Conservation (phyloP, 495 filamentous ascomycete genomes). For the Thozetella sp. region DNA sequence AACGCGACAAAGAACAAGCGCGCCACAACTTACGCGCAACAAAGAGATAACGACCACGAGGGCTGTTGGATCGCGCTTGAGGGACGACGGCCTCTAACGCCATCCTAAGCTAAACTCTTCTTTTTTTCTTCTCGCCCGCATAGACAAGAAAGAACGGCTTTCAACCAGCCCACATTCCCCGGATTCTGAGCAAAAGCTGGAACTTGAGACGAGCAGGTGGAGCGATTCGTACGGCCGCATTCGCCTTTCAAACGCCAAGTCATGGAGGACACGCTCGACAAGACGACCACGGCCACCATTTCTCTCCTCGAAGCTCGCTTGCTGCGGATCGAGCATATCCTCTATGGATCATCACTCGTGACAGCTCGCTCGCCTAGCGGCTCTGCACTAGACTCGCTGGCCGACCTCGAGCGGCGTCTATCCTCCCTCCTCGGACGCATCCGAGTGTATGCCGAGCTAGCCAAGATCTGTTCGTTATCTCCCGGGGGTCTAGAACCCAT, state of each 20-base stretch:
- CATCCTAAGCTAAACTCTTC: too few relatives aligned
- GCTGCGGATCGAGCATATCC: conserved; percentile 69
- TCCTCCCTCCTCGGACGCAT: conserved; percentile 32
- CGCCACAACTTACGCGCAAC: too few relatives aligned
- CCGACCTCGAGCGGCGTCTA: conserved; percentile 62
- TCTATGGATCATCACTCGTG: conserved; percentile 56
- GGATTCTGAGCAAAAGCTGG: too few relatives aligned
- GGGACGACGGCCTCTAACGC: too few relatives aligned
- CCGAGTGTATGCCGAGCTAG: conserved; percentile 47
- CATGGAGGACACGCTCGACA: conserved; percentile 51
- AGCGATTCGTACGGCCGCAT: neutral
- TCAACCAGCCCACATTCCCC: too few relatives aligned
- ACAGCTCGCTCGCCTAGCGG: conserved; percentile 36
- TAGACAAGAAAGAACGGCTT: too few relatives aligned
- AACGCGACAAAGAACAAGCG: too few relatives aligned
- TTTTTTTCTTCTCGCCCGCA: too few relatives aligned
- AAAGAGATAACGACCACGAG: too few relatives aligned
- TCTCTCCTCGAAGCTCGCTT: conserved; percentile 78
- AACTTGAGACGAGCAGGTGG: neutral
- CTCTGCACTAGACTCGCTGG: conserved; percentile 55
- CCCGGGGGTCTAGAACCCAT: neutral
- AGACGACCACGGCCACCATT: conserved; percentile 63
- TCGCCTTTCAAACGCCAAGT: conserved; percentile 10
- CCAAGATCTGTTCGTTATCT: conserved; percentile 45
- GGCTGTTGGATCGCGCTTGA: too few relatives aligned